A percentile compares a stretch with the other conserved stretches of the same genome.
These are phyloP conservation scores for Blastomyces gilchristii DNA, from an alignment of 2,329 filamentous ascomycete species.

Conservation along the genomic window DNA sequence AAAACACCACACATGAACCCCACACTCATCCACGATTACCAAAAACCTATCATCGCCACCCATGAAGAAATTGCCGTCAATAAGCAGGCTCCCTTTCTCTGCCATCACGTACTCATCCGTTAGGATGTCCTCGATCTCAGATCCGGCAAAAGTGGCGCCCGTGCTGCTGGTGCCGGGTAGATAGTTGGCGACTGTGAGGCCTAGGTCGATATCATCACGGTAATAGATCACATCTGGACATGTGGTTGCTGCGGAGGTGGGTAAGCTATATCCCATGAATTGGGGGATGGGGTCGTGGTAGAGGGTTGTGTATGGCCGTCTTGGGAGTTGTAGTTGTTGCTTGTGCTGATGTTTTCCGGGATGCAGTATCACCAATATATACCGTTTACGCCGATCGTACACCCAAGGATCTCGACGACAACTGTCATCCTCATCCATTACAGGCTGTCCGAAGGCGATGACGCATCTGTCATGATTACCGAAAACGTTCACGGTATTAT, in stretches of 20 bases:
- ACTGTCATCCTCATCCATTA: not conserved
- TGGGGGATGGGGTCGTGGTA: too few species aligned
- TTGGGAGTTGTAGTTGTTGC: not conserved
- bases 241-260: not conserved
- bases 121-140: not conserved
- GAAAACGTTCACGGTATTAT: not conserved
- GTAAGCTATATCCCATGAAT: not conserved
- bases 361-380: not conserved
- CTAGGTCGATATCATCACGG: not conserved
- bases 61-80: too few species aligned
- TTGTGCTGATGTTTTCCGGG: not conserved
- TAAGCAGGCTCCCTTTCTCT: too few species aligned
- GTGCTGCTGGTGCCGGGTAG: too few species aligned
- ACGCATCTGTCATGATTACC: not conserved
- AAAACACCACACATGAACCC: slow-evolving; percentile 21
- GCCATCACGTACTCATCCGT: not conserved
- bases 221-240: not conserved
- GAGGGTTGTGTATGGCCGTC: not conserved
- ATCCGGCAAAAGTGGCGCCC: not conserved
- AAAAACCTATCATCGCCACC: slow-evolving; percentile 17
- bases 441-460: not conserved
- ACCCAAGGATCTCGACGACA: not conserved
- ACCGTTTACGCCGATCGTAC: not conserved
- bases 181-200: not conserved
- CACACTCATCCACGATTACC: slow-evolving; percentile 14